These are phyloP conservation scores for Podospora didyma DNA, from an alignment of 495 filamentous ascomycete species.

Conservation along the genomic window DNA sequence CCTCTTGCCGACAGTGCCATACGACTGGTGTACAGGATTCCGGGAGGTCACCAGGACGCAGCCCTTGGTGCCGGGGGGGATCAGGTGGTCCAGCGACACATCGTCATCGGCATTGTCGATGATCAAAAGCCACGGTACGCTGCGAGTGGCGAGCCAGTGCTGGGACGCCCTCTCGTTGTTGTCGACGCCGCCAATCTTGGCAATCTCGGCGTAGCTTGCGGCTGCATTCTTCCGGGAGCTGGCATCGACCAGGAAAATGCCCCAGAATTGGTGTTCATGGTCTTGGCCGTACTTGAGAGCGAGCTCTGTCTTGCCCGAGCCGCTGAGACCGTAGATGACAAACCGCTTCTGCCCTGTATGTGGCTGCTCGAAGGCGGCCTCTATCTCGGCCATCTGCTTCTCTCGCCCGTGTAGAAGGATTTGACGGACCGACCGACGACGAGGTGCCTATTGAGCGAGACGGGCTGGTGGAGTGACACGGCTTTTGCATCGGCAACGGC, in stretches of 20 bases:
- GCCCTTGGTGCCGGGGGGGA: constrained; percentile 32
- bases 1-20: constrained; percentile 26
- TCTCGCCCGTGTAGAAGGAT: constrained; percentile 7
- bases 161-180: constrained; percentile 25
- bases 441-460: not conserved
- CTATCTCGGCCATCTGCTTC: not conserved
- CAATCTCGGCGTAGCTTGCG: constrained; percentile 23
- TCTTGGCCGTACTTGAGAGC: constrained; percentile 34
- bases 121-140: constrained; percentile 30
- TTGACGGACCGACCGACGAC: not conserved
- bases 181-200: constrained; percentile 20
- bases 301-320: constrained; percentile 37
- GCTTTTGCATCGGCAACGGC: not conserved
- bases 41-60: constrained; percentile 39
- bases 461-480: not conserved
- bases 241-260: constrained; percentile 10
- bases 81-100: constrained; percentile 23
- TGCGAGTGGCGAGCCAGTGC: constrained; percentile 25
- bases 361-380: not conserved
- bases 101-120: constrained; percentile 42
- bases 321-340: constrained; percentile 33
- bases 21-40: constrained; percentile 24
- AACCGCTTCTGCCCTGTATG: constrained; percentile 13
- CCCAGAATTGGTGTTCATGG: constrained; percentile 23
- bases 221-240: constrained; percentile 2